Evolutionary conservation across 202 grass and related monocot species (phyloP), one percentile per base, ranked within the genome.

Genomic region (Elaeis oleifera): DNA sequence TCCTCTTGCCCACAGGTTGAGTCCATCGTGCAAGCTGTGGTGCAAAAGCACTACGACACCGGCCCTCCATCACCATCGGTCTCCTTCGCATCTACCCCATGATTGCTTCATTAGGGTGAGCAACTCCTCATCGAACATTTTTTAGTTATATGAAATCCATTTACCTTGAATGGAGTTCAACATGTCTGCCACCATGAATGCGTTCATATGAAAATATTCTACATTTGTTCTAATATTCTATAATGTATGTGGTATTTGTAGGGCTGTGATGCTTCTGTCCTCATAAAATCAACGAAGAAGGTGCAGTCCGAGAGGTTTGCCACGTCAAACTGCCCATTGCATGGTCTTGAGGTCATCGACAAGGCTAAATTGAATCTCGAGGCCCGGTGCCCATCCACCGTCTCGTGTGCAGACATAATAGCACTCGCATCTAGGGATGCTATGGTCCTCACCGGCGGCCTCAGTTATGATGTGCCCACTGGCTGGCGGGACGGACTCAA

Each of bases 351-450:
- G 21, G 55, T 82, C 64, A 66, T 87, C 69, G 49, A 58, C 27
- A 51, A 60, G 60, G 52, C 55, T 18, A 79, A 79, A 55, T 8
- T 32, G 23, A 67, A 2, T 1, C 58, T 87, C 0, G 84, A 87
- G 21, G 4, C 54, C 2, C 16, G 65, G n/a, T 87, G 79, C 70
- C 76, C 75, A 2, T 60, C 9, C 31, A 70, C 15, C 1, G 79
- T 87, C 22, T 86, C 83, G 25, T 86, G 84, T 54, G 84, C 84
- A 18, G 84, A 87, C 63, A 27, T 73, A 17, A 69, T 87, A 0
- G 75, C 58, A 14, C 75, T 87, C 44, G 69, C 69, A 32, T 73
- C 75, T 23, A 51, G 84, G 0, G 84, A 82, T 50, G 28, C 79
- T 7, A 75, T 87, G 11, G 39, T 7, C n/a, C 70, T 75, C 17